Conservation (phyloP, 2,329 filamentous ascomycete genomes). For the Claviceps cyperi region DNA sequence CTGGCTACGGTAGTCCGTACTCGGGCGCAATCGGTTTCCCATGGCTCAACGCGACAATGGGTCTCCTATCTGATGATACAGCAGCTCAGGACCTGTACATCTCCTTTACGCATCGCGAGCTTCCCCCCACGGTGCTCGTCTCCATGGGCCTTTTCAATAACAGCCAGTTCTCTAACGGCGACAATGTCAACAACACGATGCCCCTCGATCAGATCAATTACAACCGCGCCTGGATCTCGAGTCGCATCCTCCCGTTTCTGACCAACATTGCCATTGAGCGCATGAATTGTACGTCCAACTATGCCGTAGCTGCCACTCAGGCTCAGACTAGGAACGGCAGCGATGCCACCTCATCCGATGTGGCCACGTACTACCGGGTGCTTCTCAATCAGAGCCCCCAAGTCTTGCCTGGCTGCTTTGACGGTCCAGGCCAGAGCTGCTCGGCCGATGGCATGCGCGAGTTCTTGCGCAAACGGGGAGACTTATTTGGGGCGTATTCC, state of each 20-base stretch:
- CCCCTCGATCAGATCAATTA: conserved; percentile 48
- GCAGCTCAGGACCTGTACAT: conserved; percentile 45
- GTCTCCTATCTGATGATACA: conserved; percentile 27
- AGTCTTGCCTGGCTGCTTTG: conserved; percentile 24
- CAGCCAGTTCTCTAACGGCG: conserved; percentile 36
- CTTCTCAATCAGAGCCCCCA: conserved; percentile 30
- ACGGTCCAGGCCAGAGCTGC: conserved; percentile 30
- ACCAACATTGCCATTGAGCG: conserved; percentile 53
- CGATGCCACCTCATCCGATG: too few species aligned
- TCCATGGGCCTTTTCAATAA: conserved; percentile 59
- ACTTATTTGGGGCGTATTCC: conserved; percentile 26
- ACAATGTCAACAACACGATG: conserved; percentile 47
- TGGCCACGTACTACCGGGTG: conserved; percentile 24
- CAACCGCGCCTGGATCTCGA: conserved; percentile 47
- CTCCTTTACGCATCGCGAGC: conserved; percentile 54
- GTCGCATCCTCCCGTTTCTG: conserved; percentile 48
- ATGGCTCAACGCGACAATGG: conserved; percentile 49
- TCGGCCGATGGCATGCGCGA: conserved; percentile 23
- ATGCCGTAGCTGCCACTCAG: not conserved
- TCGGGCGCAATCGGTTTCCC: conserved; percentile 47
- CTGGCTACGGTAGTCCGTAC: conserved; percentile 46
- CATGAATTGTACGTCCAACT: conserved; percentile 33
- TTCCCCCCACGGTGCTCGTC: conserved; percentile 51
- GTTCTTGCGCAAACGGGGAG: conserved; percentile 23
- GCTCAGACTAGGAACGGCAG: not conserved